Conservation (phyloP, 2,329 filamentous ascomycete species). For the Leptoxyphium fumago region DNA sequence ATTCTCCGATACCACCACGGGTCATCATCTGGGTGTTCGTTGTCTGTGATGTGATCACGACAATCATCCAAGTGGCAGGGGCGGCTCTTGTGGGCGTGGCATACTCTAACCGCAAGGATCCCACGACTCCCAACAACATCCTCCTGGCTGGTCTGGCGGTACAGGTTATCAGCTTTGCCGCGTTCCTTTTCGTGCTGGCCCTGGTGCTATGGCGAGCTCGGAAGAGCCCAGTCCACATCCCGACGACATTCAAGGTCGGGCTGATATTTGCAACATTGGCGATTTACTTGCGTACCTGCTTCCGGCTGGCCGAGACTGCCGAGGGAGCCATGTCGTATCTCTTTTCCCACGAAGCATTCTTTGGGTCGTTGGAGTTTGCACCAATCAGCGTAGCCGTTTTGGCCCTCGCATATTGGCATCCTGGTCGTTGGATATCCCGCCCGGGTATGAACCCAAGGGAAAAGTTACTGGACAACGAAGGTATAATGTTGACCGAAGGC, state of each 20-base stretch:
- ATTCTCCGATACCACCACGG: conserved; percentile 32
- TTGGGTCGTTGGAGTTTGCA: conserved; percentile 40
- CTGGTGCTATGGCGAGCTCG: conserved; percentile 28
- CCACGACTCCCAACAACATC: conserved; percentile 39
- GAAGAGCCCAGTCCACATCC: conserved; percentile 13
- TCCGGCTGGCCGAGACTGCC: conserved; percentile 40
- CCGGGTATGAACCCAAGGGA: not conserved
- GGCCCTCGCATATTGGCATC: conserved; percentile 32
- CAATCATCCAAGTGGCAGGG: conserved; percentile 38
- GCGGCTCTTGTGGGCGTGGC: conserved; percentile 39
- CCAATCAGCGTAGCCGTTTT: conserved; percentile 37
- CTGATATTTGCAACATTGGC: conserved; percentile 33
- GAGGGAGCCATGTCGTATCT: conserved; percentile 33
- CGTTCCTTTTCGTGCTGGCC: conserved; percentile 32
- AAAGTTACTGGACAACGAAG: not conserved
- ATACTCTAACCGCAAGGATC: conserved; percentile 34
- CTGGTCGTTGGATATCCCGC: conserved; percentile 18
- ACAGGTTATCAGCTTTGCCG: conserved; percentile 37
- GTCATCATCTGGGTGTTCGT: conserved; percentile 41
- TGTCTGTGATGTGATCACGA: conserved; percentile 38
- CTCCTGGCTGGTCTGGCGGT: conserved; percentile 40
- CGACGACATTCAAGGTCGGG: conserved; percentile 27
- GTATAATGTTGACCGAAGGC: not conserved
- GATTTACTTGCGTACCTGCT: conserved; percentile 39
- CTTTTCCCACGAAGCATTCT: conserved; percentile 37